Conservation (phyloP, 2,329 filamentous ascomycete species). For the Cordyceps tenuipes region DNA sequence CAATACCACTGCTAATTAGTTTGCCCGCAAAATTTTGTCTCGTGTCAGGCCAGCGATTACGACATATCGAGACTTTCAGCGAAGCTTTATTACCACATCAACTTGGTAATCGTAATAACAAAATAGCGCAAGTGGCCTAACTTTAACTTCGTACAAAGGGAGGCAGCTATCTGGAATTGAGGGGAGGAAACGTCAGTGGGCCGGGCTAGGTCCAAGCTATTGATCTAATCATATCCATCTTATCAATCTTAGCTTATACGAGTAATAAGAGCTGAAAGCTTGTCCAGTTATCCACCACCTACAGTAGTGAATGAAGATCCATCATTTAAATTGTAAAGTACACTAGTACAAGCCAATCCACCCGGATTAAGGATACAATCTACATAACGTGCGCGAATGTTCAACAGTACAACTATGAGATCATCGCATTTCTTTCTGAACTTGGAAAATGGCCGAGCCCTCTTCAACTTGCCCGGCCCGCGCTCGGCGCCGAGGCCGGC, state of each 20-base stretch:
- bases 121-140: no score
- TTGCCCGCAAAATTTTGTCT: no score
- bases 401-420: background rate
- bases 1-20: no score
- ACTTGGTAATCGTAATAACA: no score
- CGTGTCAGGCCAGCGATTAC: no score
- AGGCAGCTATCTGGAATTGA: no score
- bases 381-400: background rate
- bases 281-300: background rate
- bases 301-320: no score
- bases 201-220: background rate
- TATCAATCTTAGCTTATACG: background rate
- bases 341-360: background rate
- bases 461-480: background rate
- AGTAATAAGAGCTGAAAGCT: background rate
- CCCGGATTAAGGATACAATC: no score
- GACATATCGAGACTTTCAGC: no score
- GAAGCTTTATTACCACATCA: no score
- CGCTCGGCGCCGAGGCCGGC: conserved; percentile 8
- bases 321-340: no score
- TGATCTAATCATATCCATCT: conserved; percentile 1
- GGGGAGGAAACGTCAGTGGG: background rate
- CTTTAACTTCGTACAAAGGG: no score
- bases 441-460: background rate
- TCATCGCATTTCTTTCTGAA: background rate